Base-by-base conservation (phyloP, 805 yeast species). In the Wickerhamomyces chambardii region DNA sequence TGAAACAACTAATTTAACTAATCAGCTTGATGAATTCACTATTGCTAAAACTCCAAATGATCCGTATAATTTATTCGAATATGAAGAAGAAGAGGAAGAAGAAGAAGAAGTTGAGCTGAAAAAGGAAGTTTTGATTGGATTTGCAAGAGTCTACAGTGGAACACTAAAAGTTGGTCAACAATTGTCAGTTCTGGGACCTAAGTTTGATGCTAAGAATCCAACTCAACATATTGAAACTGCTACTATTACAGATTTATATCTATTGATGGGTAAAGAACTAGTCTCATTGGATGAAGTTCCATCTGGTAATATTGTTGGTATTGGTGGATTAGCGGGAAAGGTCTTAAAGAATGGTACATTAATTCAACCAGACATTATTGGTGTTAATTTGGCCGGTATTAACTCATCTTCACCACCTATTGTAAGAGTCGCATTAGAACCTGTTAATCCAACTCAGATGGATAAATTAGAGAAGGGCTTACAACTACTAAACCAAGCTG, bases 381-480 rank as follows among this genome's bases (percentile, higher is more conserved):
- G 87, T 29, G 77, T 78, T n/a, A 81, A 81, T 46, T 62, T 80
- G 34, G 95, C 95, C 0, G 82, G 85, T 44, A 65, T 86, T 15
- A 81, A 77, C 36, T 59, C 77, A 36, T 72, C 81, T 14, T 74
- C 83, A n/a, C 84, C 86, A 24, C 98, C 98, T 1, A 90, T 92
- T 53, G 85, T 92, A 46, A 76, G 87, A 44, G 95, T 92, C 24
- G 97, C 98, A 0, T 64, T 92, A n/a, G 99, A 92, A 53, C 96
- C 99, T 1, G 80, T 73, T 5, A 83, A 86, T 47, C 95, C 95
- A 9, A 69, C 80, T 33, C 78, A 86, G 46, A 73, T 87, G 68
- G 78, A 73, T 31, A 73, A 73, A 46, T 64, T 92, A 30, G 95
- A 78, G 34, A 66, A 68, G 21, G 99, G 98, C 0, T 64, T 92